These are phyloP conservation scores for Blumeria graminis DNA, from an alignment of 2,329 filamentous ascomycete genomes.

Conservation along the genomic window DNA sequence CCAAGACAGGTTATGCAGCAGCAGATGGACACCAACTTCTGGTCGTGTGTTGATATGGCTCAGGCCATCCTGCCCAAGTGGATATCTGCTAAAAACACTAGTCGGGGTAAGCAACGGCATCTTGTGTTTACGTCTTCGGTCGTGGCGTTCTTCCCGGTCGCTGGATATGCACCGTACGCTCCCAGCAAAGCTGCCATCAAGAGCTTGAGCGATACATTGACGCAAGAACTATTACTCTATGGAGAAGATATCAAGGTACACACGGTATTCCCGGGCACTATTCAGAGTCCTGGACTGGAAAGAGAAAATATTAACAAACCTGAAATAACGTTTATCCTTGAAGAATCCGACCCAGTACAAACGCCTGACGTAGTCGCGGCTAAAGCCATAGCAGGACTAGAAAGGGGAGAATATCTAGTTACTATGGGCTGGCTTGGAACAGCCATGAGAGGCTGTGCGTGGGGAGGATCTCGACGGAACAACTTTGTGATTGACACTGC, in stretches of 20 bases:
- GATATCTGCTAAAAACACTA: conserved; percentile 28
- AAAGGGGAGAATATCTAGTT: conserved; percentile 58
- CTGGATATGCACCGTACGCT: conserved; percentile 65
- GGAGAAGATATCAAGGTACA: conserved; percentile 63
- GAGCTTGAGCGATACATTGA: conserved; percentile 58
- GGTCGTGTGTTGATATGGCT: conserved; percentile 63
- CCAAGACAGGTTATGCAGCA: conserved; percentile 38
- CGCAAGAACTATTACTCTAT: conserved; percentile 69
- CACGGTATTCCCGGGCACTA: conserved; percentile 64
- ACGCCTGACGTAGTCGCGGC: conserved; percentile 55
- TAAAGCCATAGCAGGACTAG: conserved; percentile 45
- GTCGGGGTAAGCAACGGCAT: conserved; percentile 36
- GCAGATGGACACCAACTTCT: conserved; percentile 90
- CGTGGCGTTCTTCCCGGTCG: conserved; percentile 48
- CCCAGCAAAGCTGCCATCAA: conserved; percentile 71
- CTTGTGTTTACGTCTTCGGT: conserved; percentile 72
- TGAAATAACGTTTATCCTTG: conserved; percentile 50
- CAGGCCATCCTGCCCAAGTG: conserved; percentile 56
- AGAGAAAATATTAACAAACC: conserved; percentile 62
- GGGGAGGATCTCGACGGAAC: conserved; percentile 32
- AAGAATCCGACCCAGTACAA: conserved; percentile 61
- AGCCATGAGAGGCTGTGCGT: conserved; percentile 38
- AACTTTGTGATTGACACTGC: conserved; percentile 35
- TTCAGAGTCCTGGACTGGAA: conserved; percentile 50
- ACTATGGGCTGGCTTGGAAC: conserved; percentile 50